phyloP scores from a whole-genome alignment of 2,329 filamentous ascomycete species.

The Sporothrix phasma region DNA sequence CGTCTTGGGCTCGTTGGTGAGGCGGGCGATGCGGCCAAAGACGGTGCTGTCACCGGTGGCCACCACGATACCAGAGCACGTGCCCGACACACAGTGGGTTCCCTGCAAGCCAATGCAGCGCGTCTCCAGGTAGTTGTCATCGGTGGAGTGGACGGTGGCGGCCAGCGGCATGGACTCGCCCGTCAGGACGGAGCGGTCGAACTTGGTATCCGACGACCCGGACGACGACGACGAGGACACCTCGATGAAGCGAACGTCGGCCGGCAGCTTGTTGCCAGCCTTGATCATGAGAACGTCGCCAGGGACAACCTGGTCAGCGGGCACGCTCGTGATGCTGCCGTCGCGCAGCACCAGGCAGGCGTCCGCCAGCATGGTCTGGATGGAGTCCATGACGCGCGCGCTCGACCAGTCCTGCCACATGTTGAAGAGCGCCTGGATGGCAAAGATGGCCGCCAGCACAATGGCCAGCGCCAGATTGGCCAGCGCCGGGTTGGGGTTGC shows the following conservation, averaged over 20 bases:
- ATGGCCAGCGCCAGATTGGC: constrained; percentile 67
- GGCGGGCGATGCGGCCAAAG: constrained; percentile 63
- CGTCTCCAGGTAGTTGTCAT: constrained; percentile 68
- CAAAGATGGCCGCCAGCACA: constrained; percentile 59
- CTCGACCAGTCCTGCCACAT: constrained; percentile 68
- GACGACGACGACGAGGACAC: constrained; percentile 34
- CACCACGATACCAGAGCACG: constrained; percentile 56
- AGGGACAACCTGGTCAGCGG: constrained; percentile 54
- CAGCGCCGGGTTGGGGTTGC: constrained; percentile 50
- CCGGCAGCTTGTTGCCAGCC: constrained; percentile 63
- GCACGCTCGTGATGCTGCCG: constrained; percentile 30
- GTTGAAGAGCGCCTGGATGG: constrained; percentile 60
- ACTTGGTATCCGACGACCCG: constrained; percentile 48
- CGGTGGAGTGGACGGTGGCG: constrained; percentile 55
- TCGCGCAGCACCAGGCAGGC: constrained; percentile 56
- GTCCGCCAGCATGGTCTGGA: constrained; percentile 71
- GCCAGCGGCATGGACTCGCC: constrained; percentile 57
- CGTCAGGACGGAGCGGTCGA: constrained; percentile 65
- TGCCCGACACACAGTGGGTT: constrained; percentile 66
- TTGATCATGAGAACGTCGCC: constrained; percentile 61
- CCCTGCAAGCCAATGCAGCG: constrained; percentile 67
- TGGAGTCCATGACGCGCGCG: constrained; percentile 66
- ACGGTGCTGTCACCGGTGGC: constrained; percentile 63
- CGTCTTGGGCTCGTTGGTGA: constrained; percentile 59
- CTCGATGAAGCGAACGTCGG: constrained; percentile 61